Base-by-base conservation (phyloP, 2,329 filamentous ascomycete genomes). In the Fusarium oxysporum region DNA sequence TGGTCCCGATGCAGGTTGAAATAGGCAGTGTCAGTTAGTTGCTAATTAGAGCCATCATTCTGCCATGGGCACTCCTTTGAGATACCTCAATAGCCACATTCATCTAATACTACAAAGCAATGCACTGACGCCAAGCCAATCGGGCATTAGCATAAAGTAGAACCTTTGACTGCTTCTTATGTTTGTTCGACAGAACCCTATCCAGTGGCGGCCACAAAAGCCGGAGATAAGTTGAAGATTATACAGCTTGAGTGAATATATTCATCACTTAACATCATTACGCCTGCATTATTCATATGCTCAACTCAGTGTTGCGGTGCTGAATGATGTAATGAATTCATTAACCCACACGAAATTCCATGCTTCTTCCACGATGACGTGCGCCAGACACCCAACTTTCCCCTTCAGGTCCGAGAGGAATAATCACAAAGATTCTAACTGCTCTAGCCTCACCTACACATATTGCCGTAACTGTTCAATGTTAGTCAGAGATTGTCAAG, bases 391-490 rank as follows among this genome's bases (percentile, higher is more conserved):
- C 51, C 43, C 38, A 69, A 35, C 55, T 59, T 32, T 47, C 51
- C 59, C 25, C 65, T 59, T 47, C 11, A 35, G 43, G 53, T 50
- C 71, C 58, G 33, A 63, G 51, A 72, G 33, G 35, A 53, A 43
- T 8, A 35, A 58, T n/a, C 43, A 48, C 43, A 33, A 32, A 45
- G 40, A 47, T 28, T 21, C 33, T 19, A n/a, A 25, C 30, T 35
- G 35, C n/a, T 59, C 38, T 60, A 55, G n/a, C 54, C 28, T 35
- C 43, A 54, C 65, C 78, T 68, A 81, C 30, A 74, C 78, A 65
- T 82, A 82, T 74, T 81, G 81, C 47, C 81, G 79, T 55, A 82
- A 64, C 81, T 82, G 43, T 21, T 12, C 23, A 13, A 30, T 25
- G 54, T 71, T 43, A 74, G 77, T 44, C 70, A 66, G 16, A 21